Conservation (phyloP, 768 basidiomycete genomes). For the Coprinellus aureogranulatus region DNA sequence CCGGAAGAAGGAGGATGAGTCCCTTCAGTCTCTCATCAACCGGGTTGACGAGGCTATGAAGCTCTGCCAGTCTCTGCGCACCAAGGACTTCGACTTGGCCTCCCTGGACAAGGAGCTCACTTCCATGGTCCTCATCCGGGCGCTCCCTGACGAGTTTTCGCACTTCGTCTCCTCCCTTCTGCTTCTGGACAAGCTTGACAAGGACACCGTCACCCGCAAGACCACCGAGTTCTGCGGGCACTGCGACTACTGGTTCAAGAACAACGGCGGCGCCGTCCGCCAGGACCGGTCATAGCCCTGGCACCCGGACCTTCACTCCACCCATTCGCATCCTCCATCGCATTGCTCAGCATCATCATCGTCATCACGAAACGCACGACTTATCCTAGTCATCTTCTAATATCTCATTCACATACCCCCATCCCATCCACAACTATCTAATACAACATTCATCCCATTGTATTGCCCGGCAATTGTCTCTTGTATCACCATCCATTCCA, state of each 20-base stretch:
- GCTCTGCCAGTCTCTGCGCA: no score
- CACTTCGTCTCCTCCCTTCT: no score
- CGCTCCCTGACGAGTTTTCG: no score
- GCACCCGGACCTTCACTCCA: constrained; percentile 5
- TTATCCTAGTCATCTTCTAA: constrained; percentile 7
- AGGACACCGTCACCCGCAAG: constrained; percentile 54
- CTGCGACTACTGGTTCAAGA: constrained; percentile 60
- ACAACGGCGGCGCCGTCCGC: constrained; percentile 38
- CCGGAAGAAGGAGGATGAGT: no score
- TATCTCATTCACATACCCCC: constrained; percentile 4
- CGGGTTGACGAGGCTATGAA: no score
- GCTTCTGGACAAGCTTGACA: no score
- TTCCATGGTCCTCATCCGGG: no score
- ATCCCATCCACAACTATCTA: neutral
- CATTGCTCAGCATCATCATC: constrained; percentile 5
- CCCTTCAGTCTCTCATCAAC: no score
- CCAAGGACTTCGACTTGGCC: no score
- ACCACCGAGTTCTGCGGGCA: constrained; percentile 54
- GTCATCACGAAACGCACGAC: constrained; percentile 3
- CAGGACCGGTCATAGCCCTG: constrained; percentile 24
- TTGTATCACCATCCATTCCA: constrained; percentile 1
- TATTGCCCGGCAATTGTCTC: neutral
- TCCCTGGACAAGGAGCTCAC: no score
- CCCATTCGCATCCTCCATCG: constrained; percentile 1
- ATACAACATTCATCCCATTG: neutral